These are phyloP conservation scores for Fraxinus xanthoxyloides DNA, from an alignment of 305 asterid species.

Conservation along the genomic window DNA sequence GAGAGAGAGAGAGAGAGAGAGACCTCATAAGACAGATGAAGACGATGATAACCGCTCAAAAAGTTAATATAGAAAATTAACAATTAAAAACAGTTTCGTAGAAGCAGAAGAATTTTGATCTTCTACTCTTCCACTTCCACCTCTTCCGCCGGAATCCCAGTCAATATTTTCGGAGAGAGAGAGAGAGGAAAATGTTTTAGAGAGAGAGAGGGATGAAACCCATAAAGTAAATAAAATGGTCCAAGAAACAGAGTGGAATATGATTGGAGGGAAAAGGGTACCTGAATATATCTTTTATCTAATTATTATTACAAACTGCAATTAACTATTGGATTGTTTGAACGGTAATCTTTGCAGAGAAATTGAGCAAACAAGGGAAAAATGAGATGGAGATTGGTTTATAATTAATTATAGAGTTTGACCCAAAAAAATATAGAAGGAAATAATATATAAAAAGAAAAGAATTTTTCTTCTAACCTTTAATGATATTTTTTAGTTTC, in stretches of 20 bases:
- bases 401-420: not conserved
- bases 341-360: not conserved
- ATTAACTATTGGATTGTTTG: not conserved
- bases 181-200: not conserved
- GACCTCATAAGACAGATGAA: slow-evolving; percentile 49
- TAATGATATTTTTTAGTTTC: not conserved
- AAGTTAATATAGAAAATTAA: not conserved
- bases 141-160: slow-evolving; percentile 69
- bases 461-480: not conserved
- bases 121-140: slow-evolving; percentile 85
- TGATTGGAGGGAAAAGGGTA: slow-evolving; percentile 58
- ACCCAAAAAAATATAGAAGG: not conserved
- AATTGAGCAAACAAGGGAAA: not conserved
- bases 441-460: not conserved
- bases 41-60: slow-evolving; percentile 18
- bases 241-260: slow-evolving; percentile 48
- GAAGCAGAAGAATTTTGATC: slow-evolving; percentile 69
- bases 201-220: not conserved
- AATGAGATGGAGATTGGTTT: not conserved
- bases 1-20: slow-evolving; percentile 18
- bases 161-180: slow-evolving; percentile 4
- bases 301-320: not conserved
- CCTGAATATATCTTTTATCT: not conserved
- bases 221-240: slow-evolving; percentile 18
- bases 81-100: slow-evolving; percentile 47